phyloP scores from a whole-genome alignment of 208 protist species.

The Acanthamoeba healyi region DNA sequence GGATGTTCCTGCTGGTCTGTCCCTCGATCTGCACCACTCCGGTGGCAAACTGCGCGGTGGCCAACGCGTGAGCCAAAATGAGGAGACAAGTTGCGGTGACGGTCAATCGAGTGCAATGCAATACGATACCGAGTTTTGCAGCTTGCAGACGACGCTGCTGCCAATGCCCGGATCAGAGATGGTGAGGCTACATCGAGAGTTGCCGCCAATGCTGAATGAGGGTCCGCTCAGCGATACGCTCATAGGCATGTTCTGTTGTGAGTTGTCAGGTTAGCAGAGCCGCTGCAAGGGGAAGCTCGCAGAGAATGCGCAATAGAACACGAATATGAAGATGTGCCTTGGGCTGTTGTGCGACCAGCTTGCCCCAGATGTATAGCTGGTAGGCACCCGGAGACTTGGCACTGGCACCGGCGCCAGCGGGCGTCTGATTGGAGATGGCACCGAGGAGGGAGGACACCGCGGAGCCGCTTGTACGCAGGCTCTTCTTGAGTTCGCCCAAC shows the following conservation, averaged over 20 bases:
- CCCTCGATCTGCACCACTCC: slow-evolving; percentile 64
- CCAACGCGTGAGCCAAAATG: neutral
- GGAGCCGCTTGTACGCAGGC: slow-evolving; percentile 10
- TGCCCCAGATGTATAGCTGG: slow-evolving; percentile 70
- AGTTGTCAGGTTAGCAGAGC: neutral
- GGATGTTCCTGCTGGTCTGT: slow-evolving; percentile 66
- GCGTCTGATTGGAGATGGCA: neutral
- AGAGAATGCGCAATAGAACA: too few species aligned
- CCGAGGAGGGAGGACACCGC: slow-evolving; percentile 44
- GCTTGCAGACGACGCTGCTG: slow-evolving; percentile 71
- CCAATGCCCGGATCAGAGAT: slow-evolving; percentile 59
- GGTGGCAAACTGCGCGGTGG: neutral
- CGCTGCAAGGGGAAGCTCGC: too few species aligned
- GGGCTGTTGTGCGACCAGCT: slow-evolving; percentile 61
- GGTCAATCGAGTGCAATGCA: neutral
- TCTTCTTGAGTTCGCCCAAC: slow-evolving; percentile 5
- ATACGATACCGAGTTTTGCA: slow-evolving; percentile 37
- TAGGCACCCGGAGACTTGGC: neutral
- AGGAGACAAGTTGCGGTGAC: neutral
- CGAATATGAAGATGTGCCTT: slow-evolving; percentile 9
- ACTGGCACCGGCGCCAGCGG: neutral
- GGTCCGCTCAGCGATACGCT: slow-evolving; percentile 69
- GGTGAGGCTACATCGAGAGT: slow-evolving; percentile 64
- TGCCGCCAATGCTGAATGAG: slow-evolving; percentile 72
- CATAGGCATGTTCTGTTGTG: slow-evolving; percentile 18